A percentile compares a stretch with the other conserved stretches of the same genome.
Conservation (phyloP, 768 basidiomycete species). For the Pisolithus tinctorius region DNA sequence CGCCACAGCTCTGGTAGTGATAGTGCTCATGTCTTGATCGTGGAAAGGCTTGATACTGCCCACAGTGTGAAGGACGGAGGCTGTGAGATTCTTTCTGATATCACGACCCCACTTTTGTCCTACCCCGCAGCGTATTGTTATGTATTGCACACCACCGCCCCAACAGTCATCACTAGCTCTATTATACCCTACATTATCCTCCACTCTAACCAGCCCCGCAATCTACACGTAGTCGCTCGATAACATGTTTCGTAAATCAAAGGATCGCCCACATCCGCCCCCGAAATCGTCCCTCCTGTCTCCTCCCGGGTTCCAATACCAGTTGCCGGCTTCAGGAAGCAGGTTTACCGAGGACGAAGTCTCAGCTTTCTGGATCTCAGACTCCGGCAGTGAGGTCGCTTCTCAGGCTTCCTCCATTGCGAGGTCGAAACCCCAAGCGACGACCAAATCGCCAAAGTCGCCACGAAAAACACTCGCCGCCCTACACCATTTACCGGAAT, state of each 20-base stretch:
- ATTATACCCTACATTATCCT: too few species aligned
- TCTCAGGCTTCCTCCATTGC: constrained; percentile 3
- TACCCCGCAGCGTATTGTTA: too few species aligned
- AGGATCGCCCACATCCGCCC: background rate
- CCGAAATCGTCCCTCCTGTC: background rate
- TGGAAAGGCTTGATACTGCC: too few species aligned
- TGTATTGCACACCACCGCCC: too few species aligned
- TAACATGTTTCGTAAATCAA: background rate
- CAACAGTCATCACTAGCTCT: background rate
- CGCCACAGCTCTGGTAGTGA: too few species aligned
- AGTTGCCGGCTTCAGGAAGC: constrained; percentile 17
- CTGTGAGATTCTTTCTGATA: too few species aligned
- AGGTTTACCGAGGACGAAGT: constrained; percentile 20
- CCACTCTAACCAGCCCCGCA: background rate
- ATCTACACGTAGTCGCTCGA: background rate
- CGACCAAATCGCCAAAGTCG: constrained; percentile 15
- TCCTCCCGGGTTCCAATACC: constrained; percentile 3
- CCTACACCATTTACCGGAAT: background rate
- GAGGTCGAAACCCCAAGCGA: constrained; percentile 4
- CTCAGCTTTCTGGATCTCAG: constrained; percentile 22
- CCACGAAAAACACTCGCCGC: constrained; percentile 6
- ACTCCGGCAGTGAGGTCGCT: constrained; percentile 16
- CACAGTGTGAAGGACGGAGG: too few species aligned
- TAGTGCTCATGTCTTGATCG: too few species aligned
- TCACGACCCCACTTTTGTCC: too few species aligned